Evolutionary conservation across 208 protist species (phyloP), one percentile per base, ranked within the genome.

Genomic region (Endotrypanum monterogeii): DNA sequence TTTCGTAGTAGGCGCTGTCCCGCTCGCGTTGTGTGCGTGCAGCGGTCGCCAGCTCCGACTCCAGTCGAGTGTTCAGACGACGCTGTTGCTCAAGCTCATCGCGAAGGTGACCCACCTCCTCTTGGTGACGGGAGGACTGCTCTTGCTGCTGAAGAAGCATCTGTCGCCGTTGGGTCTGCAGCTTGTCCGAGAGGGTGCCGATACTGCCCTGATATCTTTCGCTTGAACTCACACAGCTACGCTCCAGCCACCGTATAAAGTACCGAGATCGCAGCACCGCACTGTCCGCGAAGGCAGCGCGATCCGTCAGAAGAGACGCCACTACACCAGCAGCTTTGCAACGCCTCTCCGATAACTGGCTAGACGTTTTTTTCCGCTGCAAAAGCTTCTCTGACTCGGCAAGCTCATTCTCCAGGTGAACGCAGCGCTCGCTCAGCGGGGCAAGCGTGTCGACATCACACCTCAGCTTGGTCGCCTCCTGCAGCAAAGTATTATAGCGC

Each of bases 371-470:
- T 11, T 30, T 41, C 2, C 56, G 69, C 32, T 83, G 60, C 11
- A 84, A 58, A 46, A 65, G 65, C 50, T 63, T 50, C 41, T 63
- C 23, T 1, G 73, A 51, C 37, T 70, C 41, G 28, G 78, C 44
- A 1, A 79, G 71, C n/a, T 71, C 50, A 16, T 78, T 71, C 65
- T 85, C 72, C 20, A 87, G 32, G 23, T 54, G 57, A 67, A 83
- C 46, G 12, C 83, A 79, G 3, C 71, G 67, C 52, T 83, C 82
- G 44, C 76, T 80, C 51, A 89, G 69, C 12, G 85, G 79, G 3
- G 79, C 58, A 11, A 89, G 51, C 14, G 83, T 62, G 37, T 46
- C n/a, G 11, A 85, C 67, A 11, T 87, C 74, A 6, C 55, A 30
- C 18, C 35, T 39, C 14, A 85, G 74, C 20, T 52, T 67, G 25